phyloP scores from a whole-genome alignment of 257 asterid genomes.

The Solanum bulbocastanum region DNA sequence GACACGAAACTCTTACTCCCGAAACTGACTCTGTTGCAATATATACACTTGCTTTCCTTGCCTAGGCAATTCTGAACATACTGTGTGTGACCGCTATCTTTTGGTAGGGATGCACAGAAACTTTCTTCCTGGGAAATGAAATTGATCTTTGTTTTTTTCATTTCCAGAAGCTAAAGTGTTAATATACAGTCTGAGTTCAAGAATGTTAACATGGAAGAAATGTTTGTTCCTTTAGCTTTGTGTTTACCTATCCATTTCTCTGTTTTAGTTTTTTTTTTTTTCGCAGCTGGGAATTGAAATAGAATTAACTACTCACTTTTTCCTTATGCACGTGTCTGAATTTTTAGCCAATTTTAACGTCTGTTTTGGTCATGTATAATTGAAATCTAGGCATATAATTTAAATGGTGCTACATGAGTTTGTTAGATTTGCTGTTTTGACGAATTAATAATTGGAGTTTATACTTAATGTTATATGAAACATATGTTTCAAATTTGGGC shows the following conservation, averaged over 20 bases:
- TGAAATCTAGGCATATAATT: too few relatives aligned
- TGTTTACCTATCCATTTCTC: neutral
- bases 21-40: neutral
- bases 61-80: neutral
- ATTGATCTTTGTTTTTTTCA: neutral
- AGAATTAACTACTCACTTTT: neutral
- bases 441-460: neutral
- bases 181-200: neutral
- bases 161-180: neutral
- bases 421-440: too few relatives aligned
- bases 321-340: neutral
- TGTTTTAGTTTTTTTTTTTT: neutral
- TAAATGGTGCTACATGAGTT: too few relatives aligned
- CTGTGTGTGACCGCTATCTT: too few relatives aligned
- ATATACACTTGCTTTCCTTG: neutral
- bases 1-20: neutral
- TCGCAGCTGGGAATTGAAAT: neutral
- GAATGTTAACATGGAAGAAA: neutral
- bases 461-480: too few relatives aligned
- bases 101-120: too few relatives aligned
- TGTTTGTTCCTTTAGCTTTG: neutral
- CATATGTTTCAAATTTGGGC: neutral
- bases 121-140: neutral
- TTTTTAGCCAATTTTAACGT: neutral
- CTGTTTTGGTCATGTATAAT: neutral